Evolutionary conservation across 179 eudicot genomes (phyloP), one percentile per base, ranked within the genome.

Genomic region (Patellifolia procumbens): DNA sequence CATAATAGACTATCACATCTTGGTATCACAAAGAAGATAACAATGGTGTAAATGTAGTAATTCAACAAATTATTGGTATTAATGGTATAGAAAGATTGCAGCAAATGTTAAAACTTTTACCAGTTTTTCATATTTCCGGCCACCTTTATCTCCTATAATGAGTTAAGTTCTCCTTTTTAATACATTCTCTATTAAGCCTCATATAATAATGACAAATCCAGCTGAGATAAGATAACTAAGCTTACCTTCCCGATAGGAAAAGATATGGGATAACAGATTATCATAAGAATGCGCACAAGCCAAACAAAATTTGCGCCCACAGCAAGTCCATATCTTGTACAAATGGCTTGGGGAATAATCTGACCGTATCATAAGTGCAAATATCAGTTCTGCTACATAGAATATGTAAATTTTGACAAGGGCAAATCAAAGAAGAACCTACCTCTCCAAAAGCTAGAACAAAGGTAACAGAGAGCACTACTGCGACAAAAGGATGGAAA

Each of bases 361-460:
- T 90, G 79, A 32, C 32, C 24, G 20, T n/a, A 49, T 59, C 31
- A 58, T 17, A n/a, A 39, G n/a, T 7, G 13, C 29, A 39, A 24
- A 22, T 16, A 24, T 49, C 28, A 45, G 67, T 39, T 39, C 16
- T 34, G n/a, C 31, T 3, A 22, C 29, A 66, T 29, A 31, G 28
- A 71, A 0, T 42, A 10, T 67, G 11, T 37, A 37, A 39, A 45
- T 46, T 2, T 10, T 69, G 42, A 70, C 32, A 35, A 34, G 42
- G 26, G 22, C 45, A 13, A 35, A 64, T 20, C 5, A 52, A 29
- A 64, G 34, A 58, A 20, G 7, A 31, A 31, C 74, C 19, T 58
- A 89, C 93, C 89, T 89, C 93, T 42, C 91, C 93, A 81, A 90
- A 90, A 68, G 87, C 86, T 45, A 90, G 84, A 67, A 90, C 90